Percentiles rank a stretch among this genome's conserved stretches.
Conservation (phyloP, 2,329 filamentous ascomycete species). For the Venturia nashicola region DNA sequence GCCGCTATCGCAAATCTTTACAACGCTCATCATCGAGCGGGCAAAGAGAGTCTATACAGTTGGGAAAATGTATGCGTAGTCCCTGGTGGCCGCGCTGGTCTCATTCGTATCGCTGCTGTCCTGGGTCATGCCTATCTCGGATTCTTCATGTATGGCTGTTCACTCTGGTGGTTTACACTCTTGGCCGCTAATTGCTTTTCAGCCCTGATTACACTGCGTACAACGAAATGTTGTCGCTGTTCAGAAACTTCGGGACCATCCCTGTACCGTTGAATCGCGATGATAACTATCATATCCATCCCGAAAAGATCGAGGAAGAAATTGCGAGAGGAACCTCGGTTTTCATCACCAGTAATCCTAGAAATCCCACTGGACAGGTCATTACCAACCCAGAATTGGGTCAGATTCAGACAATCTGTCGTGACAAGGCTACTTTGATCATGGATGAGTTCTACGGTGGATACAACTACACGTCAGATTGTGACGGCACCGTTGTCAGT, state of each 20-base stretch:
- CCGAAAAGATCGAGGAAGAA: conserved; percentile 84
- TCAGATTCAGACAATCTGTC: conserved; percentile 86
- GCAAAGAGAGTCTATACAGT: conserved; percentile 79
- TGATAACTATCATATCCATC: conserved; percentile 87
- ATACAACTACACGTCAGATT: conserved; percentile 90
- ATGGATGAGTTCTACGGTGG: conserved; percentile 90
- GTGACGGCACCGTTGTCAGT: conserved; percentile 79
- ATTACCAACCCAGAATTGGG: conserved; percentile 74
- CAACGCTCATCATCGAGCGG: conserved; percentile 82
- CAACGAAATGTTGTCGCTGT: conserved; percentile 91
- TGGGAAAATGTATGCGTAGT: conserved; percentile 98
- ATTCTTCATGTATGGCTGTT: conserved; percentile 56
- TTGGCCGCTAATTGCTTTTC: background rate
- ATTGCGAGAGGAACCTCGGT: conserved; percentile 61
- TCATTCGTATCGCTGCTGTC: conserved; percentile 91
- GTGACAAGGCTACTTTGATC: conserved; percentile 80
- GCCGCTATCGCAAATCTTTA: conserved; percentile 85
- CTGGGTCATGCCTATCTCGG: conserved; percentile 84
- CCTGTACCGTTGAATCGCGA: conserved; percentile 59
- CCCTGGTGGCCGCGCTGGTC: conserved; percentile 77
- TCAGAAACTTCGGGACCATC: conserved; percentile 52
- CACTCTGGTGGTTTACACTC: conserved; percentile 1
- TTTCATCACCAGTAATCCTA: conserved; percentile 87
- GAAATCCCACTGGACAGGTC: conserved; percentile 86
- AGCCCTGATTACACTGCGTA: conserved; percentile 56